Evolutionary conservation across 1,284 basidiomycete genomes (phyloP), one percentile per base, ranked within the genome.

Genomic region (Rhodotorula sp.): DNA sequence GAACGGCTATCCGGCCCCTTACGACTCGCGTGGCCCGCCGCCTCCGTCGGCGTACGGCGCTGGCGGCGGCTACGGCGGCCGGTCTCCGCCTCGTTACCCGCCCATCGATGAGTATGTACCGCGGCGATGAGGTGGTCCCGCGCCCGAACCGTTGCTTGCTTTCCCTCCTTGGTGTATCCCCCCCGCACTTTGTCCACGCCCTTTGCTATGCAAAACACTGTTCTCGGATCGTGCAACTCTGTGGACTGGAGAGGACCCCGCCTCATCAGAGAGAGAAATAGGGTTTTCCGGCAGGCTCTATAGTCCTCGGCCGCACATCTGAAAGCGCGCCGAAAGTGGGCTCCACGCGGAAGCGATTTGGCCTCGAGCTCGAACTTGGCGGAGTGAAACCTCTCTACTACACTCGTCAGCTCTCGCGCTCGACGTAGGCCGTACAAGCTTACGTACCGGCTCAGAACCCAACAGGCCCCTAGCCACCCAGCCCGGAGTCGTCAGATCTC

Each of bases 11-110:
- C 51, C 51, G 51, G 34, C 66, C 8, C 62, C 67, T 23, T 72
- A 72, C 64, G 65, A 65, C 60, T 18, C 70, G 26, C 66, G 66
- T 2, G 63, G 52, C 5, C 59, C 67, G n/a, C 64, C 70, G 23
- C 34, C 49, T 18, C 20, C 29, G 3, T 29, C 26, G 7, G 64
- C 64, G 18, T 72, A 72, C 61, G 70, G 70, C 5, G 57, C 61
- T 20, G 52, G 56, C 26, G 52, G 56, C 26, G 49, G 48, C 6
- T 57, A 34, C 31, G 62, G 62, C 29, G 48, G 23, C 20, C 48
- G 67, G 39, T 68, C 67, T 43, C 67, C 67, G 58, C 70, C 70
- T n/a, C 43, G 70, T 47, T 71, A 68, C 47, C 70, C 70, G 29
- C 70, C 67, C 3, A 52, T 31, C 31, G 64, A 66, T 58, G 67